Conservation (phyloP, 2,329 filamentous ascomycete genomes). For the Apiospora kogelbergensis region DNA sequence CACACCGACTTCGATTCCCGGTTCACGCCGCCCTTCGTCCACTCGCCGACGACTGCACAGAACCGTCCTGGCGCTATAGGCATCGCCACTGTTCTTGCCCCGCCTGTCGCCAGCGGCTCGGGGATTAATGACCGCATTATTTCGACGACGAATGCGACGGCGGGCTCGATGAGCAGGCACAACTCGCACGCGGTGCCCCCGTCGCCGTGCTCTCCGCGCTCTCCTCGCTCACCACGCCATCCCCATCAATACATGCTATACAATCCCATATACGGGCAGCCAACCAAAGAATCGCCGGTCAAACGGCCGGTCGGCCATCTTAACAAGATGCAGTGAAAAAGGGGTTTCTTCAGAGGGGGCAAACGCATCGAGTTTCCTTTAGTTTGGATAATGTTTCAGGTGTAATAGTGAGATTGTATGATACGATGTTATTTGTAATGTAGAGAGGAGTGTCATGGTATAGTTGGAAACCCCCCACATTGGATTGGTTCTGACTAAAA, state of each 20-base stretch:
- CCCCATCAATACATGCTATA: constrained; percentile 30
- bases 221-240: too few species aligned
- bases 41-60: neutral
- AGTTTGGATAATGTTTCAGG: neutral
- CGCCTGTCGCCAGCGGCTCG: neutral
- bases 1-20: neutral
- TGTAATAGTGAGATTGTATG: neutral
- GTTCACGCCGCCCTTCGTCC: neutral
- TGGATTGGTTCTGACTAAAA: neutral
- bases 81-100: constrained; percentile 15
- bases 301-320: constrained; percentile 10
- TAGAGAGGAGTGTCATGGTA: neutral
- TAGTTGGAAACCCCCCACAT: neutral
- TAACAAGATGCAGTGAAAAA: constrained; percentile 3
- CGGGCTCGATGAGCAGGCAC: neutral
- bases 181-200: neutral
- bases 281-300: constrained; percentile 13
- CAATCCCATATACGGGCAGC: constrained; percentile 25
- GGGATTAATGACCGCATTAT: neutral
- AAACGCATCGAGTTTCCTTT: neutral
- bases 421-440: neutral
- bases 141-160: constrained; percentile 20
- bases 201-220: constrained; percentile 23
- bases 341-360: neutral
- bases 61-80: neutral